These are phyloP conservation scores for Metarhizium humberi DNA, from an alignment of 2,329 filamentous ascomycete species.

Conservation along the genomic window DNA sequence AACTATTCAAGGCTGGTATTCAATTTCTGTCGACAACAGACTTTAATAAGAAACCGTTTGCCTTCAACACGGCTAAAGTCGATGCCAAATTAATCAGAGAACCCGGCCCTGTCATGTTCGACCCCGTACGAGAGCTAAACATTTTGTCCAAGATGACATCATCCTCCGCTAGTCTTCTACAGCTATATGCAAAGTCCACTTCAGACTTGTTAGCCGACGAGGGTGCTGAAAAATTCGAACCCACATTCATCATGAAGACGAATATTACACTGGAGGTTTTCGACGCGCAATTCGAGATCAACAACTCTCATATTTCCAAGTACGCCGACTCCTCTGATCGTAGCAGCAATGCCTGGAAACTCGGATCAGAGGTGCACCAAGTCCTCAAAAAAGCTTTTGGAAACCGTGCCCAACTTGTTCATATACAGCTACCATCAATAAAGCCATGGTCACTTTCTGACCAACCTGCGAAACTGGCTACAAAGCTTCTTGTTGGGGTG, in stretches of 20 bases:
- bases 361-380: slow-evolving; percentile 50
- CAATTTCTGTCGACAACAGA: slow-evolving; percentile 75
- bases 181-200: slow-evolving; percentile 65
- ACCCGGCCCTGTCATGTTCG: slow-evolving; percentile 63
- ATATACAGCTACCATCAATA: slow-evolving; percentile 36
- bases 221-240: slow-evolving; percentile 69
- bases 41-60: slow-evolving; percentile 56
- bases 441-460: slow-evolving; percentile 20
- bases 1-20: slow-evolving; percentile 89
- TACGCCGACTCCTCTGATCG: slow-evolving; percentile 25
- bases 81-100: slow-evolving; percentile 29
- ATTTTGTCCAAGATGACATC: slow-evolving; percentile 82
- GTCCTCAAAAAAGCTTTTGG: slow-evolving; percentile 63
- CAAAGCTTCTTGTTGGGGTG: slow-evolving; percentile 53
- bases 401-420: slow-evolving; percentile 62
- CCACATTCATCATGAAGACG: slow-evolving; percentile 65
- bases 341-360: slow-evolving; percentile 33
- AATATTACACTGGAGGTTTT: slow-evolving; percentile 46
- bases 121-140: slow-evolving; percentile 66
- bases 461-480: slow-evolving; percentile 12
- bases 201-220: slow-evolving; percentile 67
- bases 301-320: slow-evolving; percentile 19
- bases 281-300: slow-evolving; percentile 35
- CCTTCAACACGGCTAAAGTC: slow-evolving; percentile 30
- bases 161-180: slow-evolving; percentile 71